Percentiles rank a stretch among this genome's conserved stretches.
Evolutionary conservation across 2,329 filamentous ascomycete genomes (phyloP).

Genomic region (Gnomoniopsis smithogilvyi): DNA sequence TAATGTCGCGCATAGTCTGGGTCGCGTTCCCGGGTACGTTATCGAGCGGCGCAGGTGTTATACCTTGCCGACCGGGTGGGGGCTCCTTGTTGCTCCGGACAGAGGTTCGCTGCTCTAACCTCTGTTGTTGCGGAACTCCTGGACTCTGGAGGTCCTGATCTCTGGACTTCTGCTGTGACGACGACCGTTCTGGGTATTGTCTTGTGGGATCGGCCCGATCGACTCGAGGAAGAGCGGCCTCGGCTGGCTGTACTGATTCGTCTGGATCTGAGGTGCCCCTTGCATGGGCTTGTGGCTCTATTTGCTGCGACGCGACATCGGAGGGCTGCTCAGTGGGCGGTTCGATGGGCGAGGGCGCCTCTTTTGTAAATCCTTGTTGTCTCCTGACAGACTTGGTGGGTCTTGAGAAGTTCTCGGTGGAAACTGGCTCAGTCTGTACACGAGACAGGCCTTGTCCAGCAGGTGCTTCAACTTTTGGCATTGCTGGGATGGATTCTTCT

Average conservation of each 20-base stretch:
- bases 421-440: conserved; percentile 67
- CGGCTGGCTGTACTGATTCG: conserved; percentile 58
- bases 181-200: conserved; percentile 51
- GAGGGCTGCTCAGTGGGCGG: conserved; percentile 2
- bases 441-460: conserved; percentile 53
- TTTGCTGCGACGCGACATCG: background rate
- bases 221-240: conserved; percentile 51
- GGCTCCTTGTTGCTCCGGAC: conserved; percentile 30
- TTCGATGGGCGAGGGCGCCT: conserved; percentile 28
- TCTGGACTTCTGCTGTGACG: conserved; percentile 42
- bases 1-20: conserved; percentile 62
- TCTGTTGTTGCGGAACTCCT: conserved; percentile 15
- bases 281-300: conserved; percentile 24
- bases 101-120: conserved; percentile 25
- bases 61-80: conserved; percentile 18
- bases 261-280: conserved; percentile 31
- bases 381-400: conserved; percentile 47
- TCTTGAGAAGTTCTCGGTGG: conserved; percentile 60
- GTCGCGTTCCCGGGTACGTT: conserved; percentile 31
- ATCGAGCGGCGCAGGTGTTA: conserved; percentile 21
- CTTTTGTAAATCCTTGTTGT: conserved; percentile 47
- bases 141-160: conserved; percentile 31
- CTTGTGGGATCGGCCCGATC: conserved; percentile 33
- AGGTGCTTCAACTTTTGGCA: conserved; percentile 42
- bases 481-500: conserved; percentile 38